These are phyloP conservation scores for Tanozyma kutaoensis DNA, from an alignment of 805 yeast species.

Conservation along the genomic window DNA sequence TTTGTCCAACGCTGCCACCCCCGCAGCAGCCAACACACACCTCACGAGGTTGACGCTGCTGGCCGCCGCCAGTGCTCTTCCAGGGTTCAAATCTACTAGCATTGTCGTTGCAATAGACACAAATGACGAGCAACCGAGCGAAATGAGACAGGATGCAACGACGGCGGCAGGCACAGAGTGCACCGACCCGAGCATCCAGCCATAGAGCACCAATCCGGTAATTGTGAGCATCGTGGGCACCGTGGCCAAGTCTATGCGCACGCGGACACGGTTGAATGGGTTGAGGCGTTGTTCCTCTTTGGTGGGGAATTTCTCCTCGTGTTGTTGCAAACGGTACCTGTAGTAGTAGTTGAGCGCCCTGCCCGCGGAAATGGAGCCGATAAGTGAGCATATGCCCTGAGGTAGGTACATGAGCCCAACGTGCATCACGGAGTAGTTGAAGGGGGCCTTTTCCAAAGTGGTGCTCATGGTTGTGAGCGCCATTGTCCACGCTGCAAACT, in stretches of 20 bases:
- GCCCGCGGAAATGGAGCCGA: slow-evolving; percentile 51
- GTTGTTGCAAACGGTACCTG: slow-evolving; percentile 10
- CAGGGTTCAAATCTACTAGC: slow-evolving; percentile 66
- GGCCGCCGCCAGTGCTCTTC: slow-evolving; percentile 58
- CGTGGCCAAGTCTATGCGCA: slow-evolving; percentile 33
- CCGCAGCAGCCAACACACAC: slow-evolving; percentile 60
- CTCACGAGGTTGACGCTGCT: slow-evolving; percentile 62
- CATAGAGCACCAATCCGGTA: slow-evolving; percentile 29
- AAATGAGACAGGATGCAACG: slow-evolving; percentile 41
- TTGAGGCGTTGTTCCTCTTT: not conserved
- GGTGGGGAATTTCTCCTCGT: slow-evolving; percentile 13
- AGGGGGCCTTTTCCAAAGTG: slow-evolving; percentile 12
- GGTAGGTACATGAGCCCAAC: slow-evolving; percentile 68
- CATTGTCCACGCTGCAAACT: slow-evolving; percentile 61
- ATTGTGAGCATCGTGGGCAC: slow-evolving; percentile 28
- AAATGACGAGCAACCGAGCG: slow-evolving; percentile 46
- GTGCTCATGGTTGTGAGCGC: slow-evolving; percentile 54
- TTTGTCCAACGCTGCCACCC: slow-evolving; percentile 49
- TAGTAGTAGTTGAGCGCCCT: slow-evolving; percentile 40
- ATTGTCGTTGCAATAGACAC: slow-evolving; percentile 49
- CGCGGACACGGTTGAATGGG: slow-evolving; percentile 37
- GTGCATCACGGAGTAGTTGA: slow-evolving; percentile 30
- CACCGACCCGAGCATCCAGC: slow-evolving; percentile 54
- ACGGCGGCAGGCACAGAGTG: slow-evolving; percentile 42
- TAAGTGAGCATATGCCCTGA: slow-evolving; percentile 53